These are phyloP conservation scores for Ceratobasidium sp. DNA, from an alignment of 1,284 basidiomycete species.

Conservation along the genomic window DNA sequence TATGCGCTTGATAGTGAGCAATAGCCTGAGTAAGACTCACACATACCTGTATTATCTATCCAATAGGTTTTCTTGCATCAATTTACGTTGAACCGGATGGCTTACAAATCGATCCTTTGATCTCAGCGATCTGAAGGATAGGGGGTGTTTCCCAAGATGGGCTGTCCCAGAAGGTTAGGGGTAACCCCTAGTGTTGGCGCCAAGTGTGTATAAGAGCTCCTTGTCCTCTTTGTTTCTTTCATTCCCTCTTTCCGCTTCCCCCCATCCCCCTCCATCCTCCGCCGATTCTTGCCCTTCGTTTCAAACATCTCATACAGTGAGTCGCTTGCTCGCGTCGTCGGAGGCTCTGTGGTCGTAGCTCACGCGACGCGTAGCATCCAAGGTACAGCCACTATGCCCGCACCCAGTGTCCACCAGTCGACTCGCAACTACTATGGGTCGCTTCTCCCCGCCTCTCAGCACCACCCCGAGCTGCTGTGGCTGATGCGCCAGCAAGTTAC, in stretches of 20 bases:
- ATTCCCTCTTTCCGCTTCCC: constrained; percentile 32
- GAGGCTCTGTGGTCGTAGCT: neutral
- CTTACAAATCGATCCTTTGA: neutral
- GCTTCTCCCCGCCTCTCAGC: constrained; percentile 73
- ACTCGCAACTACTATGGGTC: constrained; percentile 65
- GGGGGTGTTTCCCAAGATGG: constrained; percentile 1
- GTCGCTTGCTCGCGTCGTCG: neutral
- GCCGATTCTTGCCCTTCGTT: constrained; percentile 29
- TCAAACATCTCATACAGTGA: constrained; percentile 42
- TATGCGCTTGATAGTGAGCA: neutral
- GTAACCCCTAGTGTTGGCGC: neutral
- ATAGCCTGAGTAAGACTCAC: no score
- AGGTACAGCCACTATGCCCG: constrained; percentile 30
- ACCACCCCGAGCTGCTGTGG: constrained; percentile 81
- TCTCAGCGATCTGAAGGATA: neutral
- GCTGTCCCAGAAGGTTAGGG: neutral
- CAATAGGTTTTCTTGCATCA: neutral
- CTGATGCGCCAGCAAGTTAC: constrained; percentile 84
- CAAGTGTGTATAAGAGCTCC: constrained; percentile 8
- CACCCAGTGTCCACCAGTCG: constrained; percentile 22
- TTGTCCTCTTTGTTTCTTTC: neutral
- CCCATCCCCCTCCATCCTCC: constrained; percentile 27
- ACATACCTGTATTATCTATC: neutral
- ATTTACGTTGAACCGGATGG: neutral
- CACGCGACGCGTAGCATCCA: constrained; percentile 1